phyloP scores from a whole-genome alignment of 1,284 basidiomycete species.

The Moesziomyces parantarcticus region DNA sequence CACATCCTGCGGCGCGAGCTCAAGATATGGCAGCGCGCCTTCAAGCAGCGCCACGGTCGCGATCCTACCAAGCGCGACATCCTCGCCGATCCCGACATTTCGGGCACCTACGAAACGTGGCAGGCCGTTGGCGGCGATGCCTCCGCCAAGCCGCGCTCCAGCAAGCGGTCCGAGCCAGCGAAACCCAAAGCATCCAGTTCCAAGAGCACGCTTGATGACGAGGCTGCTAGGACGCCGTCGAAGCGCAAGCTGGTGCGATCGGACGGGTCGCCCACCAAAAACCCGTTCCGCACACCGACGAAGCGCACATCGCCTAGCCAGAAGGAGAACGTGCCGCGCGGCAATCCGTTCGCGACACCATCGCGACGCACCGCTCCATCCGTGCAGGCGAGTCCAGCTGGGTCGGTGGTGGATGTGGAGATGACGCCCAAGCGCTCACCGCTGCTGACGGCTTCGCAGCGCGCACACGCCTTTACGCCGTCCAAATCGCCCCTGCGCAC shows the following conservation, averaged over 20 bases:
- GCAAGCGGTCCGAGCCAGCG: background rate
- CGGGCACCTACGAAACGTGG: conserved; percentile 59
- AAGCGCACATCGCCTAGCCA: background rate
- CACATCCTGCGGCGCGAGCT: conserved; percentile 45
- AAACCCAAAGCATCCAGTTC: conserved; percentile 12
- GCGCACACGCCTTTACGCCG: conserved; percentile 10
- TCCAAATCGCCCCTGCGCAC: conserved; percentile 6
- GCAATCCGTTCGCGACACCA: conserved; percentile 38
- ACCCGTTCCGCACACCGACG: conserved; percentile 34
- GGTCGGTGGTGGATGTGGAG: conserved; percentile 39
- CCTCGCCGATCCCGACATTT: conserved; percentile 46
- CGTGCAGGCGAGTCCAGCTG: conserved; percentile 18
- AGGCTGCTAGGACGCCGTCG: conserved; percentile 30
- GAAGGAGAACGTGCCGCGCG: background rate
- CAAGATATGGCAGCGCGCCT: conserved; percentile 45
- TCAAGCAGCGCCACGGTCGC: conserved; percentile 49
- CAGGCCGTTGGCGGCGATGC: conserved; percentile 43
- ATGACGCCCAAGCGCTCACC: conserved; percentile 40
- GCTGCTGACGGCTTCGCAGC: conserved; percentile 4
- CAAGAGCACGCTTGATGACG: conserved; percentile 13
- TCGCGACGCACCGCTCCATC: conserved; percentile 1
- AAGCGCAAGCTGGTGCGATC: conserved; percentile 8
- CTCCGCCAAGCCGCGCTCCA: conserved; percentile 5
- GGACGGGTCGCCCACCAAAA: conserved; percentile 5
- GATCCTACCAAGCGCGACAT: conserved; percentile 60